Evolutionary conservation across 2,329 filamentous ascomycete genomes (phyloP), one percentile per base, ranked within the genome.

Genomic region (Macrophomina phaseolina): DNA sequence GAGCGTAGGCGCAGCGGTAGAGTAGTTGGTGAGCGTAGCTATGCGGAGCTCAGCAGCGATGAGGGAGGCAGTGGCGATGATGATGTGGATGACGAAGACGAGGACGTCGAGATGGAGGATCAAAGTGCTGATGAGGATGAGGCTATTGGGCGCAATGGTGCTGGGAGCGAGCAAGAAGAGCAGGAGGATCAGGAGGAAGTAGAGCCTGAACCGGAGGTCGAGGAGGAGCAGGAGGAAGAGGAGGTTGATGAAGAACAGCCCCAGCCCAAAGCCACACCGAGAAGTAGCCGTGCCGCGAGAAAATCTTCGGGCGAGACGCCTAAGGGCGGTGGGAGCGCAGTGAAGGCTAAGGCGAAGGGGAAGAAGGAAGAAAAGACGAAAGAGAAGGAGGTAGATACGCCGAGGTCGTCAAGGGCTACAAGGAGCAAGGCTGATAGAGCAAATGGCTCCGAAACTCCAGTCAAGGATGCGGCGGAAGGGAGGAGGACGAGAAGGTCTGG

Each of bases 1-100:
- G 82, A 79, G 36, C 75, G 78, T 2, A 74, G 81, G 18, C 77
- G 82, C 60, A 84, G 83, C 72, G 76, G 77, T 2, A 75, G 80
- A 18, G 78, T 77, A 1, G 73, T 71, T 65, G 74, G 66, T 61
- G 73, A 60, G 53, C 81, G 80, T 70, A 84, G 78, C 70, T 85
- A 85, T 67, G 75, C 78, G 3, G 82, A 84, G 64, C 69, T 78
- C 18, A 79, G 77, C 63, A 72, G 73, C 8, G 76, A 74, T 11
- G 73, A 73, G 11, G 74, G 75, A n/a, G 36, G 49, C n/a, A 67
- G 45, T 14, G 52, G 48, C 12, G 72, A 73, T 62, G 66, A 72
- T 12, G 73, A 72, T 14, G 73, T 75, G 6, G 73, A 72, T 14
- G 73, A 73, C 14, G 73, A 76, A 11, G 30, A 65, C 23, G 58